Conservation (phyloP, 495 filamentous ascomycete species). For the Lentithecium fluviatile region DNA sequence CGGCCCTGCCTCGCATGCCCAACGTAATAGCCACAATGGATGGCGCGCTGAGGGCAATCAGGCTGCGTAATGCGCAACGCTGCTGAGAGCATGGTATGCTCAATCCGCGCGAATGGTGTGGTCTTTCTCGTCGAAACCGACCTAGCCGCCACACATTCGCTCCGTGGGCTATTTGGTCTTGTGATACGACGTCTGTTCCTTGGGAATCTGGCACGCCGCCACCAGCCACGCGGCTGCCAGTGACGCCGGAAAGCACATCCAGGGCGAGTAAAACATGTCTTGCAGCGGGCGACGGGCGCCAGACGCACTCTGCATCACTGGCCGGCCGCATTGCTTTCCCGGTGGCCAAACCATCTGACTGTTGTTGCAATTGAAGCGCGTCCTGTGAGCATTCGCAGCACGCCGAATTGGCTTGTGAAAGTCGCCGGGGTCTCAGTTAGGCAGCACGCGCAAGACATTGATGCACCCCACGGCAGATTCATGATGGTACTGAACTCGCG, state of each 20-base stretch:
- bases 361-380: constrained; percentile 7
- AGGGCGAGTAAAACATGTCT: constrained; percentile 36
- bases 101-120: too few species aligned
- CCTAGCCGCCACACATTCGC: constrained; percentile 34
- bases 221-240: constrained; percentile 36
- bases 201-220: constrained; percentile 18
- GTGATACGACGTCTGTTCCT: constrained; percentile 22
- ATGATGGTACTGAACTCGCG: constrained; percentile 3
- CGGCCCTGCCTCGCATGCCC: too few species aligned
- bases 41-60: neutral
- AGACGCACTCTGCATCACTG: constrained; percentile 11
- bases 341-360: constrained; percentile 23
- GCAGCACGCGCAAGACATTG: constrained; percentile 11
- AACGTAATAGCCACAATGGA: too few species aligned
- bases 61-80: neutral
- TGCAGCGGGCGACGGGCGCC: constrained; percentile 22
- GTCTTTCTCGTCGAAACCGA: constrained; percentile 13
- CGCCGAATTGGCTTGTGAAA: constrained; percentile 32
- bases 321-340: constrained; percentile 9
- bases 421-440: constrained; percentile 29
- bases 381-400: constrained; percentile 9
- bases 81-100: too few species aligned
- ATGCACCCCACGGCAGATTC: constrained; percentile 19
- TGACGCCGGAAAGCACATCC: constrained; percentile 15
- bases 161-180: constrained; percentile 22